These are phyloP conservation scores for Trametes meyenii DNA, from an alignment of 768 basidiomycete species.

Conservation along the genomic window DNA sequence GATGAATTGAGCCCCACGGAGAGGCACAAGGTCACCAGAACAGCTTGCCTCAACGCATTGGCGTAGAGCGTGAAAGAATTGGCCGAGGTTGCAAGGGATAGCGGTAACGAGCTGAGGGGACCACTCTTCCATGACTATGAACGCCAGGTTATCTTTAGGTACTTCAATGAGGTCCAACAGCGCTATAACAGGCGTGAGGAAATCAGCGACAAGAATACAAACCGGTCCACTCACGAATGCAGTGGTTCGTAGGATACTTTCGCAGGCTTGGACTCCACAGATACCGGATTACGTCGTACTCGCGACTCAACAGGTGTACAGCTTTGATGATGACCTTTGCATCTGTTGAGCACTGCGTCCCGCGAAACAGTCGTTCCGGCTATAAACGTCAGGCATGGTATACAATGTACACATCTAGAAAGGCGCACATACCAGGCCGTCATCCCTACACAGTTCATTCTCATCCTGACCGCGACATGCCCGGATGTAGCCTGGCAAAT, in stretches of 20 bases:
- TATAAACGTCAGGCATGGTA: conserved; percentile 30
- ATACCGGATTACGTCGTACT: conserved; percentile 59
- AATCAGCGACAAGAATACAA: background rate
- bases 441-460: conserved; percentile 67
- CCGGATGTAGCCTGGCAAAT: conserved; percentile 39
- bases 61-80: conserved; percentile 58
- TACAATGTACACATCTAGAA: background rate
- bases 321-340: conserved; percentile 67
- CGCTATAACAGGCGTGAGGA: conserved; percentile 44
- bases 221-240: conserved; percentile 55
- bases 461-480: conserved; percentile 46
- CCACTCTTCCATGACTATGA: conserved; percentile 86
- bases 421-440: conserved; percentile 59
- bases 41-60: conserved; percentile 67
- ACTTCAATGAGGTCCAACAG: conserved; percentile 65
- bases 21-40: background rate
- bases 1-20: background rate
- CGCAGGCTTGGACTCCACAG: conserved; percentile 56
- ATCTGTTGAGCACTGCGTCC: conserved; percentile 53
- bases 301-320: conserved; percentile 63
- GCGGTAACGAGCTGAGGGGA: conserved; percentile 59
- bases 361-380: conserved; percentile 77
- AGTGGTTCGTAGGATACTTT: conserved; percentile 70
- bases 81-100: conserved; percentile 51
- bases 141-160: conserved; percentile 52